These are phyloP conservation scores for Chenopodium quinoa DNA, from an alignment of 148 eudicot species.

Conservation along the genomic window DNA sequence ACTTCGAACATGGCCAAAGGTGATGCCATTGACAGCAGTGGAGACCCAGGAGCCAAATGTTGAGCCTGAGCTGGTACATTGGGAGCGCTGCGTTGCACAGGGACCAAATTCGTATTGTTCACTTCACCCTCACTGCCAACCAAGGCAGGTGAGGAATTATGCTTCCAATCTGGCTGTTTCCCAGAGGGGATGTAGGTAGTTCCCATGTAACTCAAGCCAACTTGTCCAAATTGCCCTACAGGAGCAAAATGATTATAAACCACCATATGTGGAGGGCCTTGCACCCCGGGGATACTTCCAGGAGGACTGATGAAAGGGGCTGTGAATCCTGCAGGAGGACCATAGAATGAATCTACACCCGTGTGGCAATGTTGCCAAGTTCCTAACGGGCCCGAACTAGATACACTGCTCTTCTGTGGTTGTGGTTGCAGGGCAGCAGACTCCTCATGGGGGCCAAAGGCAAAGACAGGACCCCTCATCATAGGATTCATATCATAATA, in stretches of 20 bases:
- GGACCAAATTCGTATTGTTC: conserved; percentile 51
- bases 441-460: conserved; percentile 76
- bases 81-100: conserved; percentile 50
- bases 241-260: conserved; percentile 96
- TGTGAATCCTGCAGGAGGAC: conserved; percentile 73
- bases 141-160: conserved; percentile 46
- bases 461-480: conserved; percentile 80
- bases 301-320: conserved; percentile 85
- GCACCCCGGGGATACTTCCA: conserved; percentile 83
- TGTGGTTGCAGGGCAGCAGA: conserved; percentile 63
- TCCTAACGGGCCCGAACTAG: conserved; percentile 63
- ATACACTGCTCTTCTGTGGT: conserved; percentile 47
- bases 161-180: conserved; percentile 97
- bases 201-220: conserved; percentile 96
- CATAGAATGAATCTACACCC: conserved; percentile 79
- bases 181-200: conserved; percentile 86
- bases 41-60: conserved; percentile 80
- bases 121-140: conserved; percentile 57
- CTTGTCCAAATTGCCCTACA: conserved; percentile 93
- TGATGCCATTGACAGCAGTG: conserved; percentile 67
- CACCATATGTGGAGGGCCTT: conserved; percentile 92
- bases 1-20: conserved; percentile 87
- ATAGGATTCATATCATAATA: conserved; percentile 88
- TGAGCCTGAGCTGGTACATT: conserved; percentile 52
- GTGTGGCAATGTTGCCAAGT: conserved; percentile 86